Evolutionary conservation across 1,284 basidiomycete species (phyloP).

Genomic region (Wolfiporia cocos): DNA sequence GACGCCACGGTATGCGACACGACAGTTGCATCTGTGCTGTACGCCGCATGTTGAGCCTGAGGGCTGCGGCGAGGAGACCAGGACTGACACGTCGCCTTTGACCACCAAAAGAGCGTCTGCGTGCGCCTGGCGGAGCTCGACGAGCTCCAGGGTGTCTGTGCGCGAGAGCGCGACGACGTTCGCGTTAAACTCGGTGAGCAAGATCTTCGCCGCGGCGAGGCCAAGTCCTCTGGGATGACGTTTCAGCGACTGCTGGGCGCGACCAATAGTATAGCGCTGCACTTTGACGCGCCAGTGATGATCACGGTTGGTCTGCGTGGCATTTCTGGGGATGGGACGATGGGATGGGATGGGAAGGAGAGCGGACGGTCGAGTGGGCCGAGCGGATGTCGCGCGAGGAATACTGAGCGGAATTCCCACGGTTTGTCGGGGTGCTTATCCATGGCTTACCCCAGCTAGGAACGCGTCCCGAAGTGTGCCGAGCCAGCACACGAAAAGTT

Average conservation of each 20-base stretch:
- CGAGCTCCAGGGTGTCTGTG: slow-evolving; percentile 56
- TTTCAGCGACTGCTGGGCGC: slow-evolving; percentile 8
- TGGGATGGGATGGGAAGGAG: background rate
- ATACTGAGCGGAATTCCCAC: no score
- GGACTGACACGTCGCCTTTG: slow-evolving; percentile 69
- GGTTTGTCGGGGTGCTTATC: no score
- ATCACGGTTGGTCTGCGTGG: slow-evolving; percentile 44
- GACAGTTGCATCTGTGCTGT: slow-evolving; percentile 52
- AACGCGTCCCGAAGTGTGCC: slow-evolving; percentile 23
- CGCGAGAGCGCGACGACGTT: slow-evolving; percentile 77
- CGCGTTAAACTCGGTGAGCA: slow-evolving; percentile 55
- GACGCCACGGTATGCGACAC: slow-evolving; percentile 44
- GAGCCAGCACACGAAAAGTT: slow-evolving; percentile 19
- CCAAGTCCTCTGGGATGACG: slow-evolving; percentile 69
- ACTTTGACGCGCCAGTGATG: slow-evolving; percentile 78
- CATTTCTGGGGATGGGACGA: slow-evolving; percentile 14
- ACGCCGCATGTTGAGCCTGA: slow-evolving; percentile 15
- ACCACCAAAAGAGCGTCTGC: slow-evolving; percentile 43
- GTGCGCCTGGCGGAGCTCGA: slow-evolving; percentile 41
- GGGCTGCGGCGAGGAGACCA: slow-evolving; percentile 8
- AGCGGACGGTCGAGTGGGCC: slow-evolving; percentile 5
- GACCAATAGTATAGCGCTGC: slow-evolving; percentile 11
- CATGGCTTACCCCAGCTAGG: no score
- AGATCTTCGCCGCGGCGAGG: slow-evolving; percentile 58
- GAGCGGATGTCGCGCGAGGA: slow-evolving; percentile 1